phyloP scores from a whole-genome alignment of 176 grass and related monocot species.

The Aegilops speltoides region DNA sequence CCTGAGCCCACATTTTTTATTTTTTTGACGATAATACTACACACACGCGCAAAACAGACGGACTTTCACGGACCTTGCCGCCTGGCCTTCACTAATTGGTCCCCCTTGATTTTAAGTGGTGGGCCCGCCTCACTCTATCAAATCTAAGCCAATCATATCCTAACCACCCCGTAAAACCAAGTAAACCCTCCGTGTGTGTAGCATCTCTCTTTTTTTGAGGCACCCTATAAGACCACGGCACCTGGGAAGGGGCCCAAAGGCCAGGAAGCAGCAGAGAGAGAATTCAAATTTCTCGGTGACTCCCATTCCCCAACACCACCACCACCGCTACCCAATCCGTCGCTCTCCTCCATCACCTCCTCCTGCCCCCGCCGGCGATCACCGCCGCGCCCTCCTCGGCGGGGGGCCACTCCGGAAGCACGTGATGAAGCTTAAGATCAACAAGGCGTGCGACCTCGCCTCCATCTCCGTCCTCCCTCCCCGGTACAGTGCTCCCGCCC shows the following conservation, averaged over 20 bases:
- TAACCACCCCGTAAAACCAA: no score
- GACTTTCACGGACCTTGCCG: no score
- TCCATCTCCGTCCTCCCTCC: slow-evolving; percentile 97
- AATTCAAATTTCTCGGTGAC: slow-evolving; percentile 45
- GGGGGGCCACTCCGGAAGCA: neutral
- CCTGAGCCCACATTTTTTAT: neutral
- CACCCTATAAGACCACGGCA: neutral
- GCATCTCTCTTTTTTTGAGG: no score
- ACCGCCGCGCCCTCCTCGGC: neutral
- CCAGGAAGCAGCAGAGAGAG: no score
- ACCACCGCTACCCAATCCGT: neutral
- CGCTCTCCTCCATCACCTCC: neutral
- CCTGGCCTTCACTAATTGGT: no score
- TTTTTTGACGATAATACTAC: no score
- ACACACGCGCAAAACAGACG: no score
- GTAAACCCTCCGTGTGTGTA: no score
- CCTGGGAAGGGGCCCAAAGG: neutral
- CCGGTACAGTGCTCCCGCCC: slow-evolving; percentile 32
- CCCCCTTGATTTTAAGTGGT: no score
- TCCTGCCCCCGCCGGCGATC: neutral
- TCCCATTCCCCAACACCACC: neutral
- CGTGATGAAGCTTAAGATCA: slow-evolving; percentile 89
- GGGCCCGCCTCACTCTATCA: no score
- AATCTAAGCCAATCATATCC: no score
- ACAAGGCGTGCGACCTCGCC: slow-evolving; percentile 90